These are phyloP conservation scores for Lecanicillium sp. DNA, from an alignment of 2,329 filamentous ascomycete species.

Conservation along the genomic window DNA sequence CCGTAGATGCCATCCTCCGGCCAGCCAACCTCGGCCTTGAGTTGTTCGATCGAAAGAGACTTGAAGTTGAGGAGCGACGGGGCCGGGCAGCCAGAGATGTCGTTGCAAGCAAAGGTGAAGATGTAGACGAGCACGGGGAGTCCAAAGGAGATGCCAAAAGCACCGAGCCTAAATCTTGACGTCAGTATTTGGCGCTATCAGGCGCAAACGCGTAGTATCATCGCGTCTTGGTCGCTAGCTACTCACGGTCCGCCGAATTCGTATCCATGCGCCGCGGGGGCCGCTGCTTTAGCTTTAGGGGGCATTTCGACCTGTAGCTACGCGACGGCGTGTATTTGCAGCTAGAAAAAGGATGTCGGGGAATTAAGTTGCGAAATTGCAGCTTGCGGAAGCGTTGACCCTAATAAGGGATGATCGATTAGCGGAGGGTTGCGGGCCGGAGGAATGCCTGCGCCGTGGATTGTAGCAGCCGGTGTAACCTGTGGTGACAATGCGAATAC, in stretches of 20 bases:
- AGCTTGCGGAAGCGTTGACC: too few species aligned
- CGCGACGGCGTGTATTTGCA: too few species aligned
- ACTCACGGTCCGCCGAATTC: slow-evolving; percentile 45
- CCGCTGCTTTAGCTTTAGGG: slow-evolving; percentile 18
- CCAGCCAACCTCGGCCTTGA: slow-evolving; percentile 81
- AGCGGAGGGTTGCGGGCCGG: background rate
- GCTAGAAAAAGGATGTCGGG: too few species aligned
- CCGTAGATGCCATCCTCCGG: slow-evolving; percentile 60
- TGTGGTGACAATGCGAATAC: background rate
- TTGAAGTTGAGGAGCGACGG: slow-evolving; percentile 69
- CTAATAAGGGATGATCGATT: background rate
- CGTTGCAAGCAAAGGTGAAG: slow-evolving; percentile 83
- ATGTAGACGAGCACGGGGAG: slow-evolving; percentile 73
- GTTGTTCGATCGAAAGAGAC: slow-evolving; percentile 58
- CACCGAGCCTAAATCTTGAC: slow-evolving; percentile 54
- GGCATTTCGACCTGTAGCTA: slow-evolving; percentile 18
- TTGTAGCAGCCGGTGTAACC: background rate
- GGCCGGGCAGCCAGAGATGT: slow-evolving; percentile 82
- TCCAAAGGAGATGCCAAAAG: slow-evolving; percentile 67
- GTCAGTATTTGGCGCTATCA: slow-evolving; percentile 7
- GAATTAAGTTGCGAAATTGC: too few species aligned
- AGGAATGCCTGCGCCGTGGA: too few species aligned
- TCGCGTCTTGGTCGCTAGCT: background rate
- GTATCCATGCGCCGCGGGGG: slow-evolving; percentile 32
- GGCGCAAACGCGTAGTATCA: background rate